Evolutionary conservation across 768 basidiomycete species (phyloP).

Genomic region (Podaxis carcinomalis): DNA sequence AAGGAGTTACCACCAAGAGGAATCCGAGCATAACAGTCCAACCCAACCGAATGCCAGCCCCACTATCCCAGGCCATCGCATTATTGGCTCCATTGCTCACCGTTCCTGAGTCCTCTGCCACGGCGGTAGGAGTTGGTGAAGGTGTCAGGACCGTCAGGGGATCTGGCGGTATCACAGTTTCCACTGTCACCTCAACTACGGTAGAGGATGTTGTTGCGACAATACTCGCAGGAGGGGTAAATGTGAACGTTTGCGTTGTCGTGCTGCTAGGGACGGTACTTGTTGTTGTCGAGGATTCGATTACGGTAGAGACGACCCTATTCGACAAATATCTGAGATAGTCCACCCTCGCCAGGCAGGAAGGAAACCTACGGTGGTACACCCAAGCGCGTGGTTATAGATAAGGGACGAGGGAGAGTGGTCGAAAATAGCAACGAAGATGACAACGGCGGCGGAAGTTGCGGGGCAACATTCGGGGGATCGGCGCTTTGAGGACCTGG

Average conservation of each 20-base stretch:
- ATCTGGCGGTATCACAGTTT: neutral
- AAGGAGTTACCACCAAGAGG: neutral
- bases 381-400: neutral
- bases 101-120: neutral
- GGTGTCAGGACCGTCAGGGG: neutral
- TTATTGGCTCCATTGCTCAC: neutral
- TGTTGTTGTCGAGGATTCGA: neutral
- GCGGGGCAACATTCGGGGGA: neutral
- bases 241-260: neutral
- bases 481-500: neutral
- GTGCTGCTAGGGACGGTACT: constrained; percentile 5
- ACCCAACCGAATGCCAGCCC: neutral
- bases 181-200: neutral
- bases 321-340: neutral
- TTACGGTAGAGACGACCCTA: neutral
- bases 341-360: neutral
- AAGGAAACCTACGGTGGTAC: neutral
- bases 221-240: neutral
- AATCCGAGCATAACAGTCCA: neutral
- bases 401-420: neutral
- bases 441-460: neutral
- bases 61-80: neutral
- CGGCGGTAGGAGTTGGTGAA: neutral
- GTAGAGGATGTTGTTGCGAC: neutral
- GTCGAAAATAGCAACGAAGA: neutral